Evolutionary conservation across 345 rosid genomes (phyloP), one percentile per base, ranked within the genome.

Genomic region (Citrus sp.): DNA sequence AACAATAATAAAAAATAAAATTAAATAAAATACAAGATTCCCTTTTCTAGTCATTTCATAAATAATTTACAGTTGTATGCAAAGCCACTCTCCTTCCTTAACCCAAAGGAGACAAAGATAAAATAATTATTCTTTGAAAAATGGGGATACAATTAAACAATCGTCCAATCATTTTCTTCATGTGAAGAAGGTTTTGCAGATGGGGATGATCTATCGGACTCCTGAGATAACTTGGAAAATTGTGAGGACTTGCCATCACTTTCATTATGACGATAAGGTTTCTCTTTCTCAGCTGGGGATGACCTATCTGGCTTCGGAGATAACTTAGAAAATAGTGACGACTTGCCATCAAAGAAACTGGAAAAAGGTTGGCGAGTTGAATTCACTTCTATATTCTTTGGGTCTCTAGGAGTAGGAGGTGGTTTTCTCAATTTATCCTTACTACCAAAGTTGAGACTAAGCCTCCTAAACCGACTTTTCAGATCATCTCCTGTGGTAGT

Each of bases 331-430:
- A 95, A 92, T 78, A 95, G 64, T 69, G 95, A 92, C 6, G 98
- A 92, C 79, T 91, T 95, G 81, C 91, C 89, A 81, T 95, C 97
- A 24, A 95, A 95, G 83, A 93, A 87, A 76, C 81, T 91, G 58
- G 92, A 83, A 59, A 95, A 92, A 3, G 97, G 88, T 80, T 94
- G 98, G 4, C 88, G 87, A 46, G 74, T 73, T 2, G 87, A 80
- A 79, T 56, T 90, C 37, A 86, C 88, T 14, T 85, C 95, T 0
- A 81, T 78, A 67, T 69, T 81, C 77, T 81, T 91, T 67, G 80
- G 85, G 73, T 86, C 88, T 82, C 81, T 90, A 7, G 73, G n/a
- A 7, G 87, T 90, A 6, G 73, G n/a, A 9, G 87, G 84, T 32
- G 81, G 73, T 38, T 81, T 90, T 74, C 77, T 90, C 81, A 34